Evolutionary conservation across 768 basidiomycete genomes (phyloP), one percentile per base, ranked within the genome.

Genomic region (Cystofilobasidium ferigula): DNA sequence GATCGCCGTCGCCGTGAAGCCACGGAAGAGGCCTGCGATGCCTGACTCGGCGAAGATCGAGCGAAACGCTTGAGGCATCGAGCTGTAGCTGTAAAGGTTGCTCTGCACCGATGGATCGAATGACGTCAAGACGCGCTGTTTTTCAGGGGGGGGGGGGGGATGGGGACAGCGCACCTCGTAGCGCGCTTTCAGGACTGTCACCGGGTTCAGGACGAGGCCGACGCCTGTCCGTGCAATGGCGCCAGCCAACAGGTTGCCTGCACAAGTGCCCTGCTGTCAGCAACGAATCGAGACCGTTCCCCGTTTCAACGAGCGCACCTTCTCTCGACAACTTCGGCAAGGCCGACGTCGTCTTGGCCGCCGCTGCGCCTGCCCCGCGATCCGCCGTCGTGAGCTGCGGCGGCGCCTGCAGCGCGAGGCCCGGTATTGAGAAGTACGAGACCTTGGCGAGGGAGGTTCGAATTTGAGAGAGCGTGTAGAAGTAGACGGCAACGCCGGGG

Each of bases 401-500:
- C 24, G 51, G 51, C 28, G 47, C n/a, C n/a, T n/a, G 26, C 24
- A 48, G n/a, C 47, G 51, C 28, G 5, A 54, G 30, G 51, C 51
- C 51, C 51, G 51, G 51, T 30, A 68, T 71, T 74, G 85, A 77
- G 74, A 94, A 93, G 76, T 85, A 82, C 0, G 85, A 82, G 1
- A 86, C 84, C 26, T 75, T 81, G 0, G 90, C 84, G 81, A 97
- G 83, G 43, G 83, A 69, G 8, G 82, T 79, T n/a, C 93, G 85
- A 45, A 93, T 79, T 69, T 89, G 85, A 22, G 86, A 90, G 57
- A 97, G 79, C 48, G 84, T 79, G 4, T 92, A 89, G 80, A 95
- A 87, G 78, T 97, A 97, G 57, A 92, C 75, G 3, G 92, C 90
- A 24, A 95, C 87, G 5, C 93, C 93, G 1, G 93, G 93, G 5